Conservation (phyloP, 169 alveolate species). For the Babesia bigemina region DNA sequence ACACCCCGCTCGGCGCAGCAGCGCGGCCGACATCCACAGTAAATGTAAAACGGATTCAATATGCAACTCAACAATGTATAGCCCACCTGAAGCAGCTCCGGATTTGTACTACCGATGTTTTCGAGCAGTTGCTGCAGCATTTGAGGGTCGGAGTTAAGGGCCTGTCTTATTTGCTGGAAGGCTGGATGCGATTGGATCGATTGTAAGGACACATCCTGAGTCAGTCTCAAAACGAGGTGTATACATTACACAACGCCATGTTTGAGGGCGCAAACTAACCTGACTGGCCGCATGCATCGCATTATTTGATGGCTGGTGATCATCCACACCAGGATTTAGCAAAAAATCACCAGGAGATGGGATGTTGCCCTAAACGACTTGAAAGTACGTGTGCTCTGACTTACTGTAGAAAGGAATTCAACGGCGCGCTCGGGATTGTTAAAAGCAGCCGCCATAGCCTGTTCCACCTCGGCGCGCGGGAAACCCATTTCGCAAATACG, state of each 20-base stretch:
- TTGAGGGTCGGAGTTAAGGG: slow-evolving; percentile 88
- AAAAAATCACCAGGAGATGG: slow-evolving; percentile 22
- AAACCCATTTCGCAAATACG: slow-evolving; percentile 92
- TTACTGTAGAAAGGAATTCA: slow-evolving; percentile 90
- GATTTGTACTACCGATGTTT: slow-evolving; percentile 83
- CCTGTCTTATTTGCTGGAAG: slow-evolving; percentile 81
- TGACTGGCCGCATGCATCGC: not conserved
- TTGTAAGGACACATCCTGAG: slow-evolving; percentile 1
- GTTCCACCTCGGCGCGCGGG: slow-evolving; percentile 80
- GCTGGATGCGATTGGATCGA: slow-evolving; percentile 79
- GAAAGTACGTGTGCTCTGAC: slow-evolving; percentile 27
- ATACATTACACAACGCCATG: not conserved
- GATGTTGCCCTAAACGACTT: slow-evolving; percentile 43
- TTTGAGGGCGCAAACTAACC: slow-evolving; percentile 1
- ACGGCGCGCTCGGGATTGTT: slow-evolving; percentile 95
- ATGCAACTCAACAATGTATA: not conserved
- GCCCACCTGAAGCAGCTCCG: slow-evolving; percentile 80
- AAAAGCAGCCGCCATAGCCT: slow-evolving; percentile 93
- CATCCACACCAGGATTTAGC: slow-evolving; percentile 5
- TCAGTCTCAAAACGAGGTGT: not conserved
- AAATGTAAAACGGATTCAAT: too few relatives aligned
- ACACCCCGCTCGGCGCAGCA: too few relatives aligned
- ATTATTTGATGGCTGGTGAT: not conserved
- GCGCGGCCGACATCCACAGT: too few relatives aligned
- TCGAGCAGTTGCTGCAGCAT: slow-evolving; percentile 83